Evolutionary conservation across 2,329 filamentous ascomycete species (phyloP).

Genomic region (Aspergillus japonicus): DNA sequence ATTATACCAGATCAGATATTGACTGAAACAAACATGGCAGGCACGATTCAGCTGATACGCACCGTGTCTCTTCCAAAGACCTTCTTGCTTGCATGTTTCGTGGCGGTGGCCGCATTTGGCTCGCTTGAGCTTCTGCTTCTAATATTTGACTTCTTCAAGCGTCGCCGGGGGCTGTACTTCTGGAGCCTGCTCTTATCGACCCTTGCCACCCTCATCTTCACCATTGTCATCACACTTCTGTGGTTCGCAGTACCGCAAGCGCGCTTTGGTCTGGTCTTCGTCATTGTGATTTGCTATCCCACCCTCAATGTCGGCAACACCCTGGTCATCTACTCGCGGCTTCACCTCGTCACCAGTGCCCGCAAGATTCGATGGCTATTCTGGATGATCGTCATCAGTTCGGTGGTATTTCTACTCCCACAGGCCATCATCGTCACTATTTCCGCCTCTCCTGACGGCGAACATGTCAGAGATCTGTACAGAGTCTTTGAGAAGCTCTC

Average conservation of each 20-base stretch:
- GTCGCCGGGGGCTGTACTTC: conserved; percentile 46
- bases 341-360: conserved; percentile 43
- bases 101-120: conserved; percentile 35
- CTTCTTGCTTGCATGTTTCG: conserved; percentile 4
- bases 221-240: conserved; percentile 27
- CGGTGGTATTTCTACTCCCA: conserved; percentile 37
- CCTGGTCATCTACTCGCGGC: conserved; percentile 47
- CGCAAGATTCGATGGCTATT: conserved; percentile 36
- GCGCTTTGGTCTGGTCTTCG: neutral
- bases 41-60: neutral
- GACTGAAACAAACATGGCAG: neutral
- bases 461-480: neutral
- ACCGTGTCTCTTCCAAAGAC: neutral
- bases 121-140: conserved; percentile 44
- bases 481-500: conserved; percentile 50
- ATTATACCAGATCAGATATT: neutral
- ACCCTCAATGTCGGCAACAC: conserved; percentile 42
- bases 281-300: conserved; percentile 34
- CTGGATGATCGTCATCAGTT: conserved; percentile 43
- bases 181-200: conserved; percentile 45
- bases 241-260: neutral
- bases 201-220: conserved; percentile 35
- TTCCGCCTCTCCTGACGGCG: conserved; percentile 25
- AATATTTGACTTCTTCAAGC: conserved; percentile 45
- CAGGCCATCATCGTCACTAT: conserved; percentile 34